Evolutionary conservation across 1,139 yeast species (phyloP), one percentile per base, ranked within the genome.

Genomic region (Zhuliangozyma blackwelliae): DNA sequence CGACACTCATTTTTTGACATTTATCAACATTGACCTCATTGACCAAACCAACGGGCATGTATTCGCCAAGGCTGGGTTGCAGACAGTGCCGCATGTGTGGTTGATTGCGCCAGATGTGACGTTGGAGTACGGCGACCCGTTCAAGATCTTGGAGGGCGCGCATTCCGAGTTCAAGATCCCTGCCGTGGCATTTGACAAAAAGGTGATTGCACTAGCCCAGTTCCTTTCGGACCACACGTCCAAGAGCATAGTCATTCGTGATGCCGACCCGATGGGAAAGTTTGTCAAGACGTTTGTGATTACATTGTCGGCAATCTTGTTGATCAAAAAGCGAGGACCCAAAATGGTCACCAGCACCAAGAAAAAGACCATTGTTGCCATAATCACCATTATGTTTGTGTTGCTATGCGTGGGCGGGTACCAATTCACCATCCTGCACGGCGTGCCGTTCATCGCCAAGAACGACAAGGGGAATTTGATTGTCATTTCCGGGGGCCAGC

Each of bases 51-150:
- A 69, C 34, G 47, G 63, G 10, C 50, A 43, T 5, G 39, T 68
- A 10, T 73, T 77, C 42, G 54, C 59, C 22, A 55, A 58, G 19
- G 49, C 80, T 35, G 55, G 61, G 4, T 51, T 82, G 38, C 56
- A 55, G 5, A 60, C 76, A 3, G 75, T 82, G 3, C 92, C 94
- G 1, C 80, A 77, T 43, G 47, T 81, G 9, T 77, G 88, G 77
- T 61, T 82, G 3, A 68, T 77, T 39, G 87, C 87, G 2, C 85
- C 85, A 4, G 58, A 61, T 32, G 28, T 38, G 28, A 40, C 39
- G 16, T 26, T 28, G 13, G 48, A 37, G 11, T 38, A 46, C 4
- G 53, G 52, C 11, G 54, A 53, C 19, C 55, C 57, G 27, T 54
- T 45, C 33, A 52, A 54, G 16, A 37, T 68, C 10, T 48, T 67